A percentile compares a stretch with the other conserved stretches of the same genome.
Conservation (phyloP, 2,329 filamentous ascomycete genomes). For the Fusarium verrucosum region DNA sequence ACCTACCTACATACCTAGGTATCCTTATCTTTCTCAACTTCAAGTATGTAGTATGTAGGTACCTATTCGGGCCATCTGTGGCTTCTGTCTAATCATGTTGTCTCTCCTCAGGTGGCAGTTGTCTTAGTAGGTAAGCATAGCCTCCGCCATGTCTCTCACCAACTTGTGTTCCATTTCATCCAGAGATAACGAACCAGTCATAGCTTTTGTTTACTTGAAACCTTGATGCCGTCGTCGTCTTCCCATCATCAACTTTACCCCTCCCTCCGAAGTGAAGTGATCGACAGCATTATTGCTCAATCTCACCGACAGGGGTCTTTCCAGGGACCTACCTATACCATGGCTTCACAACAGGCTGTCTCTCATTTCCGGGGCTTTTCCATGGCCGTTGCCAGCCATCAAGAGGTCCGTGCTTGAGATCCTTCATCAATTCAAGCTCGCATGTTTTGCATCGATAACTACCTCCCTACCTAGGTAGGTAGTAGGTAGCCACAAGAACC, state of each 20-base stretch:
- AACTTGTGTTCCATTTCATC: background rate
- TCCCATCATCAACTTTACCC: slow-evolving; percentile 1
- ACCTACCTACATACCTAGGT: too few relatives aligned
- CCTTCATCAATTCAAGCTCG: background rate
- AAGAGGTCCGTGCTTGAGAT: slow-evolving; percentile 5
- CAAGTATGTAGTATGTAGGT: slow-evolving; percentile 14
- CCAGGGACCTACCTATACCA: slow-evolving; percentile 16
- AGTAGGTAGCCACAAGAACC: background rate
- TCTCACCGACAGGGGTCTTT: slow-evolving; percentile 20
- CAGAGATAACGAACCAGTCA: background rate
- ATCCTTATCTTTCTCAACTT: background rate
- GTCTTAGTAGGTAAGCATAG: slow-evolving; percentile 12
- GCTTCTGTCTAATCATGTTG: slow-evolving; percentile 2
- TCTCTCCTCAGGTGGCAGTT: background rate
- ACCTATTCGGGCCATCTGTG: slow-evolving; percentile 1
- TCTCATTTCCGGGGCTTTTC: background rate
- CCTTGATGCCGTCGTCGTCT: background rate
- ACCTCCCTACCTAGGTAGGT: too few relatives aligned
- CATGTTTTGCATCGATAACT: too few relatives aligned
- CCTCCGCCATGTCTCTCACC: slow-evolving; percentile 25
- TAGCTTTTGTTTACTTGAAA: slow-evolving; percentile 8
- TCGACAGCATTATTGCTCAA: slow-evolving; percentile 24
- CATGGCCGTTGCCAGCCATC: slow-evolving; percentile 4
- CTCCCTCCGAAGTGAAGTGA: slow-evolving; percentile 22
- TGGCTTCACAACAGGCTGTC: background rate